These are phyloP conservation scores for Metarhizium robertsii DNA, from an alignment of 2,329 filamentous ascomycete species.

Conservation along the genomic window DNA sequence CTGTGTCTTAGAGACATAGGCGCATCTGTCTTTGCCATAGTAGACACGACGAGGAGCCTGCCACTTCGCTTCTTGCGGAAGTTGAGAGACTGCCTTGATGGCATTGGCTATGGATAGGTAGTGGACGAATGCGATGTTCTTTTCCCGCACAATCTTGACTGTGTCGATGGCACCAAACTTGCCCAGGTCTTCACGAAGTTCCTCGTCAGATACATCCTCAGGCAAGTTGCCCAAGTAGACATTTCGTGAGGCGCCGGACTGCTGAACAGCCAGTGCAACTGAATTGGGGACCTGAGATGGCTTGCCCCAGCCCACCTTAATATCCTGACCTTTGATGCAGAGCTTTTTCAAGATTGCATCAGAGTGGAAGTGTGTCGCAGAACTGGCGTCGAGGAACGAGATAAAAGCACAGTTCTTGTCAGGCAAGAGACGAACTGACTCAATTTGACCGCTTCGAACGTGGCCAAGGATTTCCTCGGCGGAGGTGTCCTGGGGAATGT, in stretches of 20 bases:
- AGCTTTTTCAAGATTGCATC: constrained; percentile 99
- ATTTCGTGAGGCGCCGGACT: constrained; percentile 92
- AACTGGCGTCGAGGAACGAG: constrained; percentile 95
- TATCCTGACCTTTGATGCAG: constrained; percentile 95
- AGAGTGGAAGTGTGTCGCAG: constrained; percentile 97
- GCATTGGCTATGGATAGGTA: constrained; percentile 96
- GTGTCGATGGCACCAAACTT: constrained; percentile 97
- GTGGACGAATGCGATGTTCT: constrained; percentile 95
- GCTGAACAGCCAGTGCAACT: constrained; percentile 93
- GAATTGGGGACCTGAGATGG: constrained; percentile 96
- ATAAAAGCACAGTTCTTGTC: constrained; percentile 99
- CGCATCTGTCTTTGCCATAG: constrained; percentile 97
- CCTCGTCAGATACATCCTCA: constrained; percentile 84
- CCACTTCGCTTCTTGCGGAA: constrained; percentile 96
- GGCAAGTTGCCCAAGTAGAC: constrained; percentile 92
- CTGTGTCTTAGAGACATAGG: constrained; percentile 98
- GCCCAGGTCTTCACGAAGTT: constrained; percentile 86
- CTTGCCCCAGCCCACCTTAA: constrained; percentile 99
- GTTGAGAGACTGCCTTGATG: constrained; percentile 93
- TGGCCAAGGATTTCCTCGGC: constrained; percentile 96
- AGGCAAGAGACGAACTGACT: constrained; percentile 91
- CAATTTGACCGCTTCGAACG: constrained; percentile 93
- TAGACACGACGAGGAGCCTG: constrained; percentile 91
- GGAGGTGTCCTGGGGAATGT: constrained; percentile 95
- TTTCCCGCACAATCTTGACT: constrained; percentile 94